phyloP scores from a whole-genome alignment of 1,284 basidiomycete genomes.

The Inonotus obliquus region DNA sequence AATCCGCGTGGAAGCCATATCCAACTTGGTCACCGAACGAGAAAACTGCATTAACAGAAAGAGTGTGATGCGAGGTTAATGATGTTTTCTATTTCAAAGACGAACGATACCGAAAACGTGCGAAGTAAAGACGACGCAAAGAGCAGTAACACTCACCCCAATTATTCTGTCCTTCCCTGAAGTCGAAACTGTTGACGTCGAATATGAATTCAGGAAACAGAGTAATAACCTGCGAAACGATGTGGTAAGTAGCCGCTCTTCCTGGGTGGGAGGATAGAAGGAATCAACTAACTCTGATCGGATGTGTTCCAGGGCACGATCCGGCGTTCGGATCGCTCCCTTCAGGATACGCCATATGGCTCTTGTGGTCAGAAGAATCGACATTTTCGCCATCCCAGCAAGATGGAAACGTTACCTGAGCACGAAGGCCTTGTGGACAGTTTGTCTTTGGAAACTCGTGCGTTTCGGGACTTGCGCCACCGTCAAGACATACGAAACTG shows the following conservation, averaged over 20 bases:
- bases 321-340: conserved; percentile 33
- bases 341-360: conserved; percentile 31
- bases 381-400: conserved; percentile 39
- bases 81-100: not conserved
- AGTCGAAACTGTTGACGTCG: conserved; percentile 13
- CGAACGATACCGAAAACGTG: too few species aligned
- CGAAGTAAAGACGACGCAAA: not conserved
- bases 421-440: conserved; percentile 37
- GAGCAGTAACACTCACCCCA: conserved; percentile 2
- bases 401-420: conserved; percentile 40
- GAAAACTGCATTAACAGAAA: conserved; percentile 19
- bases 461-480: conserved; percentile 28
- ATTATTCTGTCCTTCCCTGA: conserved; percentile 13
- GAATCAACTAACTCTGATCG: conserved; percentile 15
- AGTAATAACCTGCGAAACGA: not conserved
- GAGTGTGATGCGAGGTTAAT: not conserved
- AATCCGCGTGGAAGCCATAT: conserved; percentile 31
- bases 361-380: conserved; percentile 38
- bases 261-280: too few species aligned
- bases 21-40: conserved; percentile 30
- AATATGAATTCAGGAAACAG: conserved; percentile 16
- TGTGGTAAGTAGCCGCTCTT: too few species aligned
- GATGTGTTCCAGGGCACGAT: conserved; percentile 28
- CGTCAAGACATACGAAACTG: conserved; percentile 37
- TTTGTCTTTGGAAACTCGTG: conserved; percentile 28